Conservation (phyloP, 2,329 filamentous ascomycete species). For the Fusarium secorum region DNA sequence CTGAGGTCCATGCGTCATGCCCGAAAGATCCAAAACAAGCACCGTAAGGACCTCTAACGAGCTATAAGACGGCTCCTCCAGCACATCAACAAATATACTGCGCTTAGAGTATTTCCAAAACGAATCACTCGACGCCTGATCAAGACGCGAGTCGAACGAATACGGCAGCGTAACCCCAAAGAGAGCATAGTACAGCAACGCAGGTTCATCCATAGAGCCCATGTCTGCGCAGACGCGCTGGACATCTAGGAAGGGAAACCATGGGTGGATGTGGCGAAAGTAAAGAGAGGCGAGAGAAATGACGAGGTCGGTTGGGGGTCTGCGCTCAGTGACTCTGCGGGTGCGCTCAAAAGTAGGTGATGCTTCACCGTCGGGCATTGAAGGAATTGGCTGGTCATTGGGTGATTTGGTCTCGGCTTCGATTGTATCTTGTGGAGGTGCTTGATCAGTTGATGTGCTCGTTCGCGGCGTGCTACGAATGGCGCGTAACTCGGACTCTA, state of each 20-base stretch:
- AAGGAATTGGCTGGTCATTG: neutral
- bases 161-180: neutral
- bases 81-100: neutral
- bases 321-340: neutral
- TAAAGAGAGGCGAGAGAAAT: neutral
- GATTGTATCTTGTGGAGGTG: neutral
- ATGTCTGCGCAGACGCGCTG: neutral
- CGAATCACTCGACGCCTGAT: neutral
- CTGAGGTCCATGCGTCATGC: neutral
- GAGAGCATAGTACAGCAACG: neutral
- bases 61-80: neutral
- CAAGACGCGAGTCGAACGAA: neutral
- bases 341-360: neutral
- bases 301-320: neutral
- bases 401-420: neutral
- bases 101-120: constrained; percentile 1
- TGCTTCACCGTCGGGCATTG: neutral
- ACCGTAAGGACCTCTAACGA: neutral
- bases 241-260: neutral
- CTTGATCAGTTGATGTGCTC: neutral
- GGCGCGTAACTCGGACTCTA: neutral
- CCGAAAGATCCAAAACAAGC: neutral
- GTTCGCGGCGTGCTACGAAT: neutral
- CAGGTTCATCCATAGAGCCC: neutral
- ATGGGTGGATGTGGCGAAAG: neutral